Base-by-base conservation (phyloP, 192 early-diverging fungal genomes). In the Backusella circina region DNA sequence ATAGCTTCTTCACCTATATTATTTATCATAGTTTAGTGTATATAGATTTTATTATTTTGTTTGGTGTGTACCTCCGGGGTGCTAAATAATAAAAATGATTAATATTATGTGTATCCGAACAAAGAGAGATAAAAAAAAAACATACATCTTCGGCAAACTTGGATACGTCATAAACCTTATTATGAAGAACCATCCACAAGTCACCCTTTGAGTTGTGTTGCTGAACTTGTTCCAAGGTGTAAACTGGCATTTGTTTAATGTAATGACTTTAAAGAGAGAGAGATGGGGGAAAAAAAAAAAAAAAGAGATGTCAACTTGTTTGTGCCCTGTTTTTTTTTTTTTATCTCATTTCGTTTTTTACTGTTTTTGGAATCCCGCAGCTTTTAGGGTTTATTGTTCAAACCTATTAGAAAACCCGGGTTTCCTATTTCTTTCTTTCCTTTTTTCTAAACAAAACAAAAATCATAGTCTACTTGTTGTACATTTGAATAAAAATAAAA, bases 1-100 rank as follows among this genome's bases (percentile, higher is more conserved):
- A 98, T 85, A 28, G 97, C 95, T 76, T 98, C 97, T 84, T 98
- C 97, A 77, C 97, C 75, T 76, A 70, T 33, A 16, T n/a, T 7
- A 47, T 1, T n/a, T 41, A n/a, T 36, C 32, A 23, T 68, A 39
- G 21, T 10, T 61, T 13, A 15, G 23, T 13, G 12, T n/a, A 61
- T 61, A 61, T 23, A 26, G 8, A 28, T 1, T n/a, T 13, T 61
- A 61, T 28, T 8, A 10, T 61, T 21, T 61, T 8, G 23, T 28
- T 28, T 61, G 54, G 1, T 54, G 13, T 51, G n/a, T 76, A 76
- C 75, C 95, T 76, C 97, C 97, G n/a, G 96, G 96, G 78, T 98
- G 96, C 93, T 97, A 81, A 28, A 61, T n/a, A 61, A 61, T 28
- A 61, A 10, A 44, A 44, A 15, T 15, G 15, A 28, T 28, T 61